Evolutionary conservation across 2,329 filamentous ascomycete genomes (phyloP).

Genomic region (Stylonectria norvegica): DNA sequence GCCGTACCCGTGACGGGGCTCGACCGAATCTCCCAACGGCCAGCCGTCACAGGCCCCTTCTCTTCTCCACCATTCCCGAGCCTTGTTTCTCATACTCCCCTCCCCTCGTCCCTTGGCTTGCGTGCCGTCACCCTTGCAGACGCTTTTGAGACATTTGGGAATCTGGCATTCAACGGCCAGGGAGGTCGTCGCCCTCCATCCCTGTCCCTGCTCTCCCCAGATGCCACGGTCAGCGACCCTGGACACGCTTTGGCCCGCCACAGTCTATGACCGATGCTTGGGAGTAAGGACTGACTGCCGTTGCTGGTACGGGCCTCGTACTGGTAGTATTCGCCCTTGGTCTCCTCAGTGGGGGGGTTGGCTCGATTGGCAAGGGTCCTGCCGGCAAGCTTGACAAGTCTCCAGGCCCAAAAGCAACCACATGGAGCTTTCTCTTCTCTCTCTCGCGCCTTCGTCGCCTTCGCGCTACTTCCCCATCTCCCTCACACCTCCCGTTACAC

Average conservation of each 20-base stretch:
- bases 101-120: slow-evolving; percentile 17
- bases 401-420: slow-evolving; percentile 27
- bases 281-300: no score
- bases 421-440: slow-evolving; percentile 13
- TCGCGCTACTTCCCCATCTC: slow-evolving; percentile 13
- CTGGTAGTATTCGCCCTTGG: slow-evolving; percentile 16
- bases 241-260: slow-evolving; percentile 9
- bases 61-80: slow-evolving; percentile 25
- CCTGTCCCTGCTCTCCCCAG: slow-evolving; percentile 9
- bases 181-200: slow-evolving; percentile 8
- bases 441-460: slow-evolving; percentile 16
- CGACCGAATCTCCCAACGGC: slow-evolving; percentile 8
- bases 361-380: slow-evolving; percentile 23
- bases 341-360: slow-evolving; percentile 25
- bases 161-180: slow-evolving; percentile 31
- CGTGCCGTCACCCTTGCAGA: slow-evolving; percentile 28
- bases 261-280: slow-evolving; percentile 15
- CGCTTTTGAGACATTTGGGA: slow-evolving; percentile 26
- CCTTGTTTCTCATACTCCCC: slow-evolving; percentile 20
- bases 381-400: slow-evolving; percentile 18
- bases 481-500: slow-evolving; percentile 3
- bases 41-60: slow-evolving; percentile 13
- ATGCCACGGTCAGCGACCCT: slow-evolving; percentile 14
- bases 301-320: slow-evolving; percentile 15
- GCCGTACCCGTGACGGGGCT: slow-evolving; percentile 9